Conservation (phyloP, 345 rosid species). For the Boechera divaricarpa region DNA sequence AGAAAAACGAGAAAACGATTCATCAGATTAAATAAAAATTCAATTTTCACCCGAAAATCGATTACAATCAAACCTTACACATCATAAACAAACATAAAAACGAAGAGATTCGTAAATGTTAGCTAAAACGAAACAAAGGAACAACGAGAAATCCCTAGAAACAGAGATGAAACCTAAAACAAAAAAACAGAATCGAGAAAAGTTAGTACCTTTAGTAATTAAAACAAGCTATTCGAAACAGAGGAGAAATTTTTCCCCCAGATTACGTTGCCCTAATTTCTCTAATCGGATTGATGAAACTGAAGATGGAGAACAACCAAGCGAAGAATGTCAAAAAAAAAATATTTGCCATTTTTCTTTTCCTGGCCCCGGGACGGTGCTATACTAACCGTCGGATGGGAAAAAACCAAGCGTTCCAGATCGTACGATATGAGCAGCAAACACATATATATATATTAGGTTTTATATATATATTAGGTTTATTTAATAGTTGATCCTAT, state of each 20-base stretch:
- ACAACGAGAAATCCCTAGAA: constrained; percentile 18
- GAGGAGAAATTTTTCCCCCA: constrained; percentile 30
- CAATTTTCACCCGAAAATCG: not conserved
- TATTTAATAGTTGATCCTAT: constrained; percentile 29
- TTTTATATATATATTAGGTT: not conserved
- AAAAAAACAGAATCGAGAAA: not conserved
- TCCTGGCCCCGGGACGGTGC: constrained; percentile 3
- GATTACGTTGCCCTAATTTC: constrained; percentile 41
- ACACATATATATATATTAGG: not conserved
- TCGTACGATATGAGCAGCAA: not conserved
- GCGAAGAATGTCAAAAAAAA: constrained; percentile 14
- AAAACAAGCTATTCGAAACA: not conserved
- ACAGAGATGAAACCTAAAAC: not conserved
- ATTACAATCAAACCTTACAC: not conserved
- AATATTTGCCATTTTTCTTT: not conserved
- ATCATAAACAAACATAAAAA: not conserved
- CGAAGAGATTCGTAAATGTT: constrained; percentile 6
- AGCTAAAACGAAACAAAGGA: constrained; percentile 30
- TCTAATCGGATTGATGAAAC: constrained; percentile 16
- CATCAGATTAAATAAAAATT: constrained; percentile 9
- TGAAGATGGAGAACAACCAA: constrained; percentile 31
- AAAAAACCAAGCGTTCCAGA: constrained; percentile 13
- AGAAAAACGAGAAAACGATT: constrained; percentile 19
- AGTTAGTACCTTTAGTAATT: constrained; percentile 30
- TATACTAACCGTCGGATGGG: constrained; percentile 33